Evolutionary conservation across 352 stramenopile species (phyloP), one percentile per base, ranked within the genome.

Genomic region (Pythium angustatum): DNA sequence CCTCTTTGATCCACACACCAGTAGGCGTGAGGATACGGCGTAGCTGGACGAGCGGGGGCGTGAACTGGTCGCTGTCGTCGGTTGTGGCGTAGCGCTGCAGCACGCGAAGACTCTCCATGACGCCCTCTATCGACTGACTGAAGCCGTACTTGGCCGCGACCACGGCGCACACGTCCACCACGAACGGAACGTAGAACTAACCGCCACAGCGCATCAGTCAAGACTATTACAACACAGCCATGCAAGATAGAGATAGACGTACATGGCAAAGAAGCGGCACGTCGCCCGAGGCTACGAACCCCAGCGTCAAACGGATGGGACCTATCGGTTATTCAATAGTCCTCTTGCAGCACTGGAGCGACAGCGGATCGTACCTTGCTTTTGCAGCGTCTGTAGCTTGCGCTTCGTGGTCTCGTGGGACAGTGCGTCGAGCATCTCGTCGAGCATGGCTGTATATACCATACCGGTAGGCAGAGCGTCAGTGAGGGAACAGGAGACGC

Each of bases 171-270:
- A 74, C 58, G 31, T 83, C 75, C 38, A 87, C 48, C 17, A 73
- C 69, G 17, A 73, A 30, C 5, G 82, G 78, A 11, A 89, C 61
- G 21, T 89, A 91, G 40, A 62, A 75, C 76, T 90, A n/a, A n/a
- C n/a, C n/a, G n/a, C n/a, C n/a, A n/a, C n/a, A n/a, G n/a, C n/a
- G n/a, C n/a, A n/a, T n/a, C n/a, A n/a, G n/a, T n/a, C n/a, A n/a
- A n/a, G n/a, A n/a, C n/a, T n/a, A n/a, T n/a, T n/a, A n/a, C n/a
- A n/a, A n/a, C n/a, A n/a, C n/a, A n/a, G 27, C 1, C 24, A 24
- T 0, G 24, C 1, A 12, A 38, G 5, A 34, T n/a, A 27, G 8
- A 33, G 17, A 44, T 15, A 8, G 11, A 61, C 61, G 15, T 43
- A 84, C 75, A 40, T 78, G 68, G 33, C 67, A 83, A 45, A 87